Base-by-base conservation (phyloP, 2,329 filamentous ascomycete genomes). In the Polychaeton citri region DNA sequence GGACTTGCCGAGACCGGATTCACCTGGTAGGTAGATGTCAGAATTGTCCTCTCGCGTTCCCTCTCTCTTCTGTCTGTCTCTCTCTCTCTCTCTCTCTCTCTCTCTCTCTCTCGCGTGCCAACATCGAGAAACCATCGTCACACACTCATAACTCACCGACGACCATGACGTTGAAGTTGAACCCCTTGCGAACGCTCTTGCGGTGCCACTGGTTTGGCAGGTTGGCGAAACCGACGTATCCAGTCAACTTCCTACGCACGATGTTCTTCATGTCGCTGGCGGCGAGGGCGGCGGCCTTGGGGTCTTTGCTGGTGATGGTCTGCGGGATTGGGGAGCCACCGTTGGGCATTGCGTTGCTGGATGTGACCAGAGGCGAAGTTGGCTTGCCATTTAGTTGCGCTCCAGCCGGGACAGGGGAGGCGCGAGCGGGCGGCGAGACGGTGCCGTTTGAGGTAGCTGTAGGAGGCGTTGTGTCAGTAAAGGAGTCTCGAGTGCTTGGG, bases 161-260 rank as follows among this genome's bases (percentile, higher is more conserved):
- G 65, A 98, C 90, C 90, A 98, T 98, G 51, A 98, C 90, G 61
- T 98, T 98, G 74, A 98, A 98, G 76, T 96, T 98, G 76, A 98
- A 98, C 43, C 90, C 90, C 68, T 98, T 98, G 60, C 90, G 85
- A 56, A 98, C 90, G 76, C 87, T 95, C 81, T 98, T 98, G 65
- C 90, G 88, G 72, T 98, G 90, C 90, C 90, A 98, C 68, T 98
- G 90, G 69, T 98, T 98, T 46, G 90, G 90, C 59, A 98, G 68
- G 63, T 98, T 98, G 63, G 90, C 90, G 58, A 98, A 98, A 48
- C 90, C 90, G 55, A 98, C 90, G 55, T 96, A 98, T 58, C 90
- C 90, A 34, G 90, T 96, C 59, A 98, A 71, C 73, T 98, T 98
- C 65, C 90, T 78, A 65, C 90, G 84, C 54, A 98, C 88, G 61